Evolutionary conservation across 2,329 filamentous ascomycete genomes (phyloP).

Genomic region (Stachybotrys elegans): DNA sequence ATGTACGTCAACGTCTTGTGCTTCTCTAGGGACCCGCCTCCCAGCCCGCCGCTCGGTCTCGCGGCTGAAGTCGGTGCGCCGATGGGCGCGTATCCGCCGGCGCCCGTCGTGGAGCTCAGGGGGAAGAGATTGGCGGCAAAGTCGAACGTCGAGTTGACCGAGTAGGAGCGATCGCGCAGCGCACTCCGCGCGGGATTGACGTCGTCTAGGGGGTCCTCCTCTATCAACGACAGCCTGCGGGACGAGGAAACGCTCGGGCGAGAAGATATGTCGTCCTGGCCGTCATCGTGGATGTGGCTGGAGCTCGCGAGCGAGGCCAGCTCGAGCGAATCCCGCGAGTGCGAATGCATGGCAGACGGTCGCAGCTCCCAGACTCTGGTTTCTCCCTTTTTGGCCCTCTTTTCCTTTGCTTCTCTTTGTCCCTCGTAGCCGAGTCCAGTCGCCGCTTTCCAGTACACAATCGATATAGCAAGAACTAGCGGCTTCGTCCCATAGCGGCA

Average conservation of each 20-base stretch:
- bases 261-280: slow-evolving; percentile 64
- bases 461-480: too few species aligned
- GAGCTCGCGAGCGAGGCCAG: slow-evolving; percentile 91
- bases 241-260: slow-evolving; percentile 89
- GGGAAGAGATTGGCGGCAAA: slow-evolving; percentile 93
- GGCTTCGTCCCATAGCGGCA: too few species aligned
- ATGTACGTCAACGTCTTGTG: slow-evolving; percentile 94
- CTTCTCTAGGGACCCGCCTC: slow-evolving; percentile 83
- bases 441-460: too few species aligned
- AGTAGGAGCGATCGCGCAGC: slow-evolving; percentile 64
- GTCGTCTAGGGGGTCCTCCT: slow-evolving; percentile 70
- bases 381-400: too few species aligned
- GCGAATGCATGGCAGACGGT: slow-evolving; percentile 34
- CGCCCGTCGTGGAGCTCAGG: slow-evolving; percentile 71
- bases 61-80: slow-evolving; percentile 64
- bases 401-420: too few species aligned
- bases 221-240: slow-evolving; percentile 74
- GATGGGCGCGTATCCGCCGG: slow-evolving; percentile 75
- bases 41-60: slow-evolving; percentile 43
- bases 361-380: too few species aligned
- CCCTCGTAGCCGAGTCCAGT: too few species aligned
- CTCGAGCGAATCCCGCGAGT: slow-evolving; percentile 85
- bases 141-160: slow-evolving; percentile 89
- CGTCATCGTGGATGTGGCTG: slow-evolving; percentile 53
- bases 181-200: slow-evolving; percentile 45